Evolutionary conservation across 371 early-diverging fungal genomes (phyloP).

Genomic region (Spiromyces aspiralis): DNA sequence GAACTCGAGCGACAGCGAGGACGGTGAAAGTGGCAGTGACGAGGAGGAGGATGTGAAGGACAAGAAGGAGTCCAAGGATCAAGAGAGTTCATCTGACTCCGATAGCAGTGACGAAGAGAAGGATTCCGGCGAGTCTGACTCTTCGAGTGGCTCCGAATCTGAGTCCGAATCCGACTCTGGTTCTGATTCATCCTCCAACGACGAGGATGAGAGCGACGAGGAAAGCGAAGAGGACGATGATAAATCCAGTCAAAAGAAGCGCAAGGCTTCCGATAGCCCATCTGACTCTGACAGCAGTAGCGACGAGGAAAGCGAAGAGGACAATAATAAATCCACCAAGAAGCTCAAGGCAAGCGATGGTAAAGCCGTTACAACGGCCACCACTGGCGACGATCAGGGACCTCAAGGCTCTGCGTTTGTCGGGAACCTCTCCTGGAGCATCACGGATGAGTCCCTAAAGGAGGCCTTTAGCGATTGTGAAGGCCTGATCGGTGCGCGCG

Average conservation of each 20-base stretch:
- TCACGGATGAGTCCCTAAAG: background rate
- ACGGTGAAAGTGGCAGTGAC: background rate
- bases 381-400: background rate
- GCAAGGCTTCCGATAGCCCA: background rate
- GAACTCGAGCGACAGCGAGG: background rate
- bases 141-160: constrained; percentile 10
- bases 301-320: background rate
- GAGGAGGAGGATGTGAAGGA: background rate
- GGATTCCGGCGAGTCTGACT: constrained; percentile 6
- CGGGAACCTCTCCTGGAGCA: background rate
- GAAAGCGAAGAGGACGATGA: background rate
- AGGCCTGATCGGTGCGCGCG: constrained; percentile 34
- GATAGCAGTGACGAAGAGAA: background rate
- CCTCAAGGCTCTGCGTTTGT: background rate
- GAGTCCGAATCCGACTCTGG: background rate
- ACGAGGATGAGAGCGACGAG: background rate
- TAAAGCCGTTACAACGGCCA: background rate
- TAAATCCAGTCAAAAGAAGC: no score
- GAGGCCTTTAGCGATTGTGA: background rate
- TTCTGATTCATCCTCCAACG: background rate
- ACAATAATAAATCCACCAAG: background rate
- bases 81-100: background rate
- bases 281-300: background rate
- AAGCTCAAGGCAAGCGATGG: background rate
- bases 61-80: background rate